Evolutionary conservation across 2,329 filamentous ascomycete species (phyloP), one percentile per base, ranked within the genome.

Genomic region (Drechslerella dactyloides): DNA sequence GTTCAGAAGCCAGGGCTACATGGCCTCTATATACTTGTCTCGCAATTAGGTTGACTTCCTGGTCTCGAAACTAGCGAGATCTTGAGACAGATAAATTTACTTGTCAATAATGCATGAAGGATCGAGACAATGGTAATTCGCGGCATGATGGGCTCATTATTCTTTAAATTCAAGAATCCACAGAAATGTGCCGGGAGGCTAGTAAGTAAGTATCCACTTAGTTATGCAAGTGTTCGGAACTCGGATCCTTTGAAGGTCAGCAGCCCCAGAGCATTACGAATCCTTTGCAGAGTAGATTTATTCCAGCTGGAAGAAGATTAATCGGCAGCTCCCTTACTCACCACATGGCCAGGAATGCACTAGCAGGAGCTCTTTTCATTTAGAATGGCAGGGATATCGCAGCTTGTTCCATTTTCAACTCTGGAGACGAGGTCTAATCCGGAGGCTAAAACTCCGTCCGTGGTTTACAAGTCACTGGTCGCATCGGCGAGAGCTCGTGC

Each of bases 301-400:
- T 48, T 48, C 44, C 44, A 48, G 44, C 17, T 48, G 19, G 44
- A 48, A 48, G n/a, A 21, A 21, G 17, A 48, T 48, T 21, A 10
- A 21, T 48, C 44, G 44, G 17, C 44, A 48, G 44, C n/a, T 48
- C 15, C 44, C 37, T 17, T 10, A 19, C 44, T 5, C 17, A 21
- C 44, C 44, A 21, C 44, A 48, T 48, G 44, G 40, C 40, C 44
- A 5, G 11, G 21, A 11, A 11, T 48, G 44, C 44, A 17, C 44
- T 48, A 48, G 19, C 44, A 23, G 21, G 44, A 48, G 44, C 44
- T 48, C 44, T 48, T 48, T 19, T 21, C 44, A 48, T 48, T 48
- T 48, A 48, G 4, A 48, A 48, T 11, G 17, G 11, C 44, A 48
- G 17, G 44, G 44, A 48, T 48, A 23, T 48, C 21, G 17, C 17